Evolutionary conservation across 2,329 filamentous ascomycete species (phyloP).

Genomic region (Gnomoniopsis sp.): DNA sequence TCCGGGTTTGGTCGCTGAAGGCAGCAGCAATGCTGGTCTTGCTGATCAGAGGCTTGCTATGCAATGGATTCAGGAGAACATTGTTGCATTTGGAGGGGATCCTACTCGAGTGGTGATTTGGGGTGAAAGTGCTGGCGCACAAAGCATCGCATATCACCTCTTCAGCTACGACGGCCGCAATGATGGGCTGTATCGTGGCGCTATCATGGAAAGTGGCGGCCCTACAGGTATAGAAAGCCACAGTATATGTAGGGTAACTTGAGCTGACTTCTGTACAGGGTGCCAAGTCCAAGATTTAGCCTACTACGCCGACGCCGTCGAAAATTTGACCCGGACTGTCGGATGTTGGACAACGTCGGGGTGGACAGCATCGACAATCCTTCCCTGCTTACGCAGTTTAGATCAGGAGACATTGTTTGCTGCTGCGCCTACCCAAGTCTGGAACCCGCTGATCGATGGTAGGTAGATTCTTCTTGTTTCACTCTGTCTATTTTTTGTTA

Average conservation of each 20-base stretch:
- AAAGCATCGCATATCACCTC: constrained; percentile 44
- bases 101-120: constrained; percentile 43
- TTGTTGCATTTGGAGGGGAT: constrained; percentile 47
- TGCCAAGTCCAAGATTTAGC: constrained; percentile 27
- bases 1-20: constrained; percentile 37
- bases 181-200: constrained; percentile 51
- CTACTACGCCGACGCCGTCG: constrained; percentile 32
- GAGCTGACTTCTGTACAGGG: background rate
- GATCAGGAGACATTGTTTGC: constrained; percentile 30
- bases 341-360: constrained; percentile 29
- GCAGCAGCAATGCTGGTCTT: constrained; percentile 46
- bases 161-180: constrained; percentile 54
- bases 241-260: background rate
- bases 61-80: constrained; percentile 52
- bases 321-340: constrained; percentile 32
- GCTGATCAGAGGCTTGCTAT: constrained; percentile 47
- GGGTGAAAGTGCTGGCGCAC: constrained; percentile 43
- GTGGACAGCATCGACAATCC: constrained; percentile 26
- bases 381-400: constrained; percentile 34
- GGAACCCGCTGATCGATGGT: constrained; percentile 42
- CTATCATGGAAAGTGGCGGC: constrained; percentile 51
- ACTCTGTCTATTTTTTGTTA: too few relatives aligned
- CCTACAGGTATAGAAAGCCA: constrained; percentile 21
- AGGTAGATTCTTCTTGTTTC: too few relatives aligned
- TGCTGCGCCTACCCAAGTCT: constrained; percentile 33